phyloP scores from a whole-genome alignment of 495 filamentous ascomycete genomes.

The Penicillium robsamsonii region DNA sequence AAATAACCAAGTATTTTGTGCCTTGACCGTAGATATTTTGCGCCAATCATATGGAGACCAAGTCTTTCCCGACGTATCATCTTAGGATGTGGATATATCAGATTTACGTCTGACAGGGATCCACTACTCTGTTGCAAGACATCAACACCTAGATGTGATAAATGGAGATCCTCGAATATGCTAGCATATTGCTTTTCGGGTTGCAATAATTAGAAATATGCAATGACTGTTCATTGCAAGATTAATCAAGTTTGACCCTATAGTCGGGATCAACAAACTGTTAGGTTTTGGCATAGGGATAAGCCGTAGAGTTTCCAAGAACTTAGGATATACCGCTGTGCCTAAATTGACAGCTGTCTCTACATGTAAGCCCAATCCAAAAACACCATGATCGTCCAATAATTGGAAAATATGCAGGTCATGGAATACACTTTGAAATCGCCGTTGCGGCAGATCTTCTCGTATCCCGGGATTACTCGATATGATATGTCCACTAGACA shows the following conservation, averaged over 20 bases:
- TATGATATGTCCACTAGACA: background rate
- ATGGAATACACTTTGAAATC: background rate
- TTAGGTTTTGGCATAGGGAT: background rate
- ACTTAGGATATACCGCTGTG: background rate
- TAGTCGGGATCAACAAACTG: background rate
- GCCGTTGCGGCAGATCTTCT: background rate
- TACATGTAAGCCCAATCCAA: background rate
- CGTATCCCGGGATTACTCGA: background rate
- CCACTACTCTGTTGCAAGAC: slow-evolving; percentile 7
- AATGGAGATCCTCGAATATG: background rate
- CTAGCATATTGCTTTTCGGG: background rate
- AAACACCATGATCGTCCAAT: slow-evolving; percentile 9
- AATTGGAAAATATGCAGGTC: background rate
- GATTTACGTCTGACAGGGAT: background rate
- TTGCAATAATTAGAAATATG: background rate
- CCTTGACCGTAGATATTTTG: slow-evolving; percentile 4
- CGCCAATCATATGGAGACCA: background rate
- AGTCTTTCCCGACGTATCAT: slow-evolving; percentile 12
- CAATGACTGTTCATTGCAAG: background rate
- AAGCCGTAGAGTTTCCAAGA: background rate
- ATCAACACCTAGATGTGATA: background rate
- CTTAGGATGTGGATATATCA: slow-evolving; percentile 9
- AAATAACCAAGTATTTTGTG: background rate
- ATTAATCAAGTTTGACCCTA: background rate
- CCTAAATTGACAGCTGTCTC: background rate